Evolutionary conservation across 129 eudicot species (phyloP).

Genomic region (Escallonia rubra): DNA sequence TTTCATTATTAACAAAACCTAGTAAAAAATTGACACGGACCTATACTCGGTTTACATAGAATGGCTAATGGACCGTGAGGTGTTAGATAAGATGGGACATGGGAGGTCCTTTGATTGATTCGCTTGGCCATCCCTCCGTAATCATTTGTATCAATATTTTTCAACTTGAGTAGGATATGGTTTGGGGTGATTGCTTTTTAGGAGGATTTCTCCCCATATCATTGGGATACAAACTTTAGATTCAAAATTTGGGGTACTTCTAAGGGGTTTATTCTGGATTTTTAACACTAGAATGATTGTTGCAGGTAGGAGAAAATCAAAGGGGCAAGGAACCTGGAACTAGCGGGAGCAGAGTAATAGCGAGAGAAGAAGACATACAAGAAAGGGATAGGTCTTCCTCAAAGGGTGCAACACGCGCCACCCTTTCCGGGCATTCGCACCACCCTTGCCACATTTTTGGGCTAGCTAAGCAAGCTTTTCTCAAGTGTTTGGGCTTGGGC

Average conservation of each 20-base stretch:
- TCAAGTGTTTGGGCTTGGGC: conserved; percentile 71
- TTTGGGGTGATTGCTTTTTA: too few relatives aligned
- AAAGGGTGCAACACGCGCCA: conserved; percentile 11
- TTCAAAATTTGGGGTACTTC: neutral
- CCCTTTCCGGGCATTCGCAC: conserved; percentile 21
- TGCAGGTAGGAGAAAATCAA: conserved; percentile 39
- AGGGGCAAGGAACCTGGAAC: conserved; percentile 20
- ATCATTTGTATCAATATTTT: neutral
- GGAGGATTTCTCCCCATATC: neutral
- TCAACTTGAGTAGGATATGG: neutral
- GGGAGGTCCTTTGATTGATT: neutral
- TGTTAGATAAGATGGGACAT: too few relatives aligned
- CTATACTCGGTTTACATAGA: too few relatives aligned
- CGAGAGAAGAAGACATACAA: conserved; percentile 19
- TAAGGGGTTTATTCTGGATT: neutral
- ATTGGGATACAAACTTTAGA: neutral
- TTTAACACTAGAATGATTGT: neutral
- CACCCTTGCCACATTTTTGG: conserved; percentile 63
- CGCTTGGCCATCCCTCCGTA: neutral
- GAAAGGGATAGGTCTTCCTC: conserved; percentile 24
- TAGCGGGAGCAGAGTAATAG: conserved; percentile 25
- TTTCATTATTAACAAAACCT: too few relatives aligned
- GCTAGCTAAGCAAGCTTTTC: conserved; percentile 63
- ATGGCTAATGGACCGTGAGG: too few relatives aligned
- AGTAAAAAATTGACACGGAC: too few relatives aligned